Conservation (phyloP, 169 alveolate genomes). For the Eimeria praecox region DNA sequence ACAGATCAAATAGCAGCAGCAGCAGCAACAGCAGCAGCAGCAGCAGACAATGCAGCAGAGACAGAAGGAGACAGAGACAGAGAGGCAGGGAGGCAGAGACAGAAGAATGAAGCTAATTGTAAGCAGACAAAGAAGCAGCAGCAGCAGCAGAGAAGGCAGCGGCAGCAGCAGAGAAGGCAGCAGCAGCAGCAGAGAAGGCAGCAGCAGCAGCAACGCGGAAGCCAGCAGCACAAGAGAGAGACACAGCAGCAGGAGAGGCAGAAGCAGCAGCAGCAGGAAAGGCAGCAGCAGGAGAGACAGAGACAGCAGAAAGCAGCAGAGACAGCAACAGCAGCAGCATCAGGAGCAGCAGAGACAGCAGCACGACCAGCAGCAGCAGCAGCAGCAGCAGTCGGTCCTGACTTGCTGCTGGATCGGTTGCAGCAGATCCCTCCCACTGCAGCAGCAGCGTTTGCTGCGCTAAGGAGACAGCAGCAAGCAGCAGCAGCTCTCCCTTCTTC, state of each 20-base stretch:
- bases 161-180: constrained; percentile 54
- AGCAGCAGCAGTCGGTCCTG: constrained; percentile 21
- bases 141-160: constrained; percentile 60
- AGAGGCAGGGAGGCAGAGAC: too few species aligned
- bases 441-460: constrained; percentile 24
- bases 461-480: constrained; percentile 48
- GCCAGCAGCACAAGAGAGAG: background rate
- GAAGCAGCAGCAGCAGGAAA: background rate
- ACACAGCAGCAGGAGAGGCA: background rate
- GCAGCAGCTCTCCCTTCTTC: background rate
- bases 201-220: background rate
- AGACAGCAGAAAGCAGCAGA: background rate
- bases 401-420: background rate
- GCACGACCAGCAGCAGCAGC: background rate
- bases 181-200: constrained; percentile 28
- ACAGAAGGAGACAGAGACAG: too few species aligned
- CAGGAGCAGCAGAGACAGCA: constrained; percentile 9
- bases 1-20: too few species aligned
- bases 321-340: constrained; percentile 6
- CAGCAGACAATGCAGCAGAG: too few species aligned
- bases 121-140: too few species aligned
- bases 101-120: too few species aligned
- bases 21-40: too few species aligned
- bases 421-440: background rate
- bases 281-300: background rate